Percentiles rank a stretch among this genome's conserved stretches.
Conservation (phyloP, 2,329 filamentous ascomycete species). For the Penicillium sp. region DNA sequence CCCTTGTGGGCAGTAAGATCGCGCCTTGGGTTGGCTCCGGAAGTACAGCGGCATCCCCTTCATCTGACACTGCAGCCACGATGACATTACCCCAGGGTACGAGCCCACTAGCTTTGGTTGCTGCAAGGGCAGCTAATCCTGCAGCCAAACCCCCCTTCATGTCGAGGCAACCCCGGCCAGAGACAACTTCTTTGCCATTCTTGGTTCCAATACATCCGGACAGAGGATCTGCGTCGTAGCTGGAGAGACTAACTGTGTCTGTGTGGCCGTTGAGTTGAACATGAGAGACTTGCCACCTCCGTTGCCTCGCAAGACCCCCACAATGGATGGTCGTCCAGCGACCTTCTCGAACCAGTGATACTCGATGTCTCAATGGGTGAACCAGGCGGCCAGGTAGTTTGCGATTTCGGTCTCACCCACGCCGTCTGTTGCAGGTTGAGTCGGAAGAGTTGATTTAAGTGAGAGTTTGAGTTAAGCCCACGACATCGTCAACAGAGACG, state of each 20-base stretch:
- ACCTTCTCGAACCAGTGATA: conserved; percentile 49
- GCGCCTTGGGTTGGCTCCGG: conserved; percentile 48
- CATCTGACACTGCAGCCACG: conserved; percentile 54
- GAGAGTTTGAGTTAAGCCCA: conserved; percentile 46
- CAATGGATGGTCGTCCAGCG: conserved; percentile 50
- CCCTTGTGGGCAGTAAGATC: conserved; percentile 52
- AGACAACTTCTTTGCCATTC: conserved; percentile 37
- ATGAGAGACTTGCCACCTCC: conserved; percentile 51
- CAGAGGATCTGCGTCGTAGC: conserved; percentile 49
- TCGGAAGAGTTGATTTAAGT: conserved; percentile 53
- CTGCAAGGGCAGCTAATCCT: conserved; percentile 43
- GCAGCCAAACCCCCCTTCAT: conserved; percentile 55
- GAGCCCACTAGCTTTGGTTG: conserved; percentile 32
- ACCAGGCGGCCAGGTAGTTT: conserved; percentile 50
- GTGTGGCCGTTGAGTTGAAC: conserved; percentile 56
- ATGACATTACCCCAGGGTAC: conserved; percentile 50
- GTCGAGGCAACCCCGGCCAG: conserved; percentile 50
- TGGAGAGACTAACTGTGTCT: conserved; percentile 51
- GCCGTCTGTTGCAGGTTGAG: conserved; percentile 40
- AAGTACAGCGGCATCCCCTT: conserved; percentile 53
- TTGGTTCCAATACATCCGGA: conserved; percentile 38
- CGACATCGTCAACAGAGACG: conserved; percentile 44
- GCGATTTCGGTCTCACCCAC: conserved; percentile 49
- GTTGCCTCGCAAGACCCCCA: conserved; percentile 48
- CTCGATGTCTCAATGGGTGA: conserved; percentile 53